Base-by-base conservation (phyloP, 2,329 filamentous ascomycete species). In the Davidsoniella eucalypti region DNA sequence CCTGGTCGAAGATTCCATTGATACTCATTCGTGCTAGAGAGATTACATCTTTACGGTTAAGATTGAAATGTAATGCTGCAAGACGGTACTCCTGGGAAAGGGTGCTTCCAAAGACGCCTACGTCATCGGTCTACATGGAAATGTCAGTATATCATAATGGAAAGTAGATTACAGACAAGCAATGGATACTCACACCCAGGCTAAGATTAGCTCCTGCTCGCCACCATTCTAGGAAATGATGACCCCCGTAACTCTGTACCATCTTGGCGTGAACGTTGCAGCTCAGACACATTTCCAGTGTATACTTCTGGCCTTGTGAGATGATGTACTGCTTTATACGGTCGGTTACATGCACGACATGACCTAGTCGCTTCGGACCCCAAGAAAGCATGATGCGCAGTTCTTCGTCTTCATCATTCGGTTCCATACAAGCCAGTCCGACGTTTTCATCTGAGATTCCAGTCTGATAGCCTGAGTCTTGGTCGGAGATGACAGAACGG, bases 221-320 rank as follows among this genome's bases (percentile, higher is more conserved):
- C 64, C 65, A 71, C 85, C 85, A 92, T 58, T 77, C 72, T 12
- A 80, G 79, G 63, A 92, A 87, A 65, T 92, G 85, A 63, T 92
- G 85, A 45, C 78, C 78, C 52, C 72, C 69, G 54, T 73, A 76
- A 0, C 82, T 81, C 1, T 69, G 65, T 47, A 82, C 78, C 76
- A 92, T 78, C 56, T 77, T 78, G 1, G 82, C 82, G 56, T 81
- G 76, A 1, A 92, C 83, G 58, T 92, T 92, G 63, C 85, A 90
- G 56, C 80, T 86, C 54, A 92, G 65, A 54, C 85, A 92, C 37
- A 92, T 61, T 63, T 92, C 85, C 10, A 92, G 62, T 2, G 81
- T 83, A 25, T 88, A 60, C 16, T 38, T 26, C 4, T n/a, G 17
- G 1, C 68, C 68, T 10, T 68, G 66, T 43, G 61, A 57, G 9